Percentiles rank a stretch among this genome's conserved stretches.
Evolutionary conservation across 371 early-diverging fungal species (phyloP).

Genomic region (Zopfochytrium polystomum): DNA sequence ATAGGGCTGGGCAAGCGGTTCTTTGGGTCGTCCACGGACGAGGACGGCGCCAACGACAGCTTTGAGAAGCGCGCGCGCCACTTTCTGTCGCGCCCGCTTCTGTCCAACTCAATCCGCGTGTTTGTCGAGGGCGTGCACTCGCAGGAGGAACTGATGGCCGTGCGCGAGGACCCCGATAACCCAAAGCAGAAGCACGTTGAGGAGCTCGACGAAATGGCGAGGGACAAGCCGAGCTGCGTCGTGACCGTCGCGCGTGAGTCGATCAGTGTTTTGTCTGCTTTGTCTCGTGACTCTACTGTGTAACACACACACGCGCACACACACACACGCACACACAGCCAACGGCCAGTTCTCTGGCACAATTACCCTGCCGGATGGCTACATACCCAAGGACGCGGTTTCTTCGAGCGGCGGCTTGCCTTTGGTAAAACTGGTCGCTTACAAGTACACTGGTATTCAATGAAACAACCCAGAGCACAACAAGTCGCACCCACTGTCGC

Average conservation of each 20-base stretch:
- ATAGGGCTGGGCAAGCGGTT: slow-evolving; percentile 21
- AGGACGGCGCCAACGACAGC: neutral
- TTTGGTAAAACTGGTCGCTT: slow-evolving; percentile 5
- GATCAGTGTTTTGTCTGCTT: neutral
- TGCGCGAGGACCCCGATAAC: neutral
- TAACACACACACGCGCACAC: too few relatives aligned
- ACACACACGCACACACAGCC: too few relatives aligned
- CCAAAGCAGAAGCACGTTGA: slow-evolving; percentile 4
- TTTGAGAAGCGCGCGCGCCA: slow-evolving; percentile 10
- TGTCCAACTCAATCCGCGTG: neutral
- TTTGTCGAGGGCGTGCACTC: neutral
- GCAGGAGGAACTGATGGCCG: neutral
- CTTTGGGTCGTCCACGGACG: slow-evolving; percentile 8
- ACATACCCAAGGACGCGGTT: too few relatives aligned
- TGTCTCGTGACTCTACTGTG: slow-evolving; percentile 7
- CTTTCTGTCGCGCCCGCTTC: neutral
- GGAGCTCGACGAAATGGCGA: neutral
- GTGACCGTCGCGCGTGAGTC: neutral
- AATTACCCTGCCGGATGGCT: too few relatives aligned
- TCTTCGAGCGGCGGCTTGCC: too few relatives aligned
- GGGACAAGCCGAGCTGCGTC: neutral
- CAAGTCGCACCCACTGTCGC: too few relatives aligned
- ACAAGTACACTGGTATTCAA: slow-evolving; percentile 3
- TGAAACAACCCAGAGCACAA: too few relatives aligned
- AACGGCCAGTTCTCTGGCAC: too few relatives aligned